Conservation (phyloP, 106 monocot genomes). For the Dioscorea zingiberensis region DNA sequence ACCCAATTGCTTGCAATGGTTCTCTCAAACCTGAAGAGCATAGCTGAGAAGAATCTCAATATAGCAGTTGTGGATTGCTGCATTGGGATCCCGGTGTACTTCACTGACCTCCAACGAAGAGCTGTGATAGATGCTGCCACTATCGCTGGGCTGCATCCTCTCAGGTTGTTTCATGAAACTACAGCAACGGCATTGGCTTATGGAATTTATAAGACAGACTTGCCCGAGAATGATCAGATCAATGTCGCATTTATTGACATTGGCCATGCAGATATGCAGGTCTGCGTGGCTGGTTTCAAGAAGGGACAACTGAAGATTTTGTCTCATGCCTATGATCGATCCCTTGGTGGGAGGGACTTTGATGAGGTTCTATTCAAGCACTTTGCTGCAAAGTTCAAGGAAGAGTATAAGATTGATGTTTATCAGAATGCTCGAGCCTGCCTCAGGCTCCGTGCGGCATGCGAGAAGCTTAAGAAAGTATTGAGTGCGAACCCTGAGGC, state of each 20-base stretch:
- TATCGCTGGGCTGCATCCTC: constrained; percentile 73
- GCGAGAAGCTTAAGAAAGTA: constrained; percentile 83
- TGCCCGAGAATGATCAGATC: constrained; percentile 48
- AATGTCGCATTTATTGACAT: constrained; percentile 86
- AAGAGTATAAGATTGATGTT: constrained; percentile 72
- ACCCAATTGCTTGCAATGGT: constrained; percentile 86
- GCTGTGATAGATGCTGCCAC: constrained; percentile 65
- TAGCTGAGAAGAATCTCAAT: constrained; percentile 71
- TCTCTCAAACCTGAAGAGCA: constrained; percentile 59
- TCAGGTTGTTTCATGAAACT: constrained; percentile 75
- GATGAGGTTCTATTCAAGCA: constrained; percentile 70
- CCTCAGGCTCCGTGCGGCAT: constrained; percentile 55
- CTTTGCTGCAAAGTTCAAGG: constrained; percentile 75
- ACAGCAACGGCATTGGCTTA: constrained; percentile 72
- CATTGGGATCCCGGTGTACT: constrained; percentile 87
- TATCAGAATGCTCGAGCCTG: constrained; percentile 63
- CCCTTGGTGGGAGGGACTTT: constrained; percentile 88
- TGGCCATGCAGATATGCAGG: constrained; percentile 82
- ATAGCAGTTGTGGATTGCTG: constrained; percentile 71
- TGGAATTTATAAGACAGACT: constrained; percentile 76
- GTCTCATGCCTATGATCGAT: constrained; percentile 50
- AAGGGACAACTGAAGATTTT: constrained; percentile 64
- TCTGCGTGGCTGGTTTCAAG: constrained; percentile 57
- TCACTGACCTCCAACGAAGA: constrained; percentile 81
- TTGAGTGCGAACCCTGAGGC: constrained; percentile 89